Conservation (phyloP, 176 grass and related monocot genomes). For the Carex pumila region DNA sequence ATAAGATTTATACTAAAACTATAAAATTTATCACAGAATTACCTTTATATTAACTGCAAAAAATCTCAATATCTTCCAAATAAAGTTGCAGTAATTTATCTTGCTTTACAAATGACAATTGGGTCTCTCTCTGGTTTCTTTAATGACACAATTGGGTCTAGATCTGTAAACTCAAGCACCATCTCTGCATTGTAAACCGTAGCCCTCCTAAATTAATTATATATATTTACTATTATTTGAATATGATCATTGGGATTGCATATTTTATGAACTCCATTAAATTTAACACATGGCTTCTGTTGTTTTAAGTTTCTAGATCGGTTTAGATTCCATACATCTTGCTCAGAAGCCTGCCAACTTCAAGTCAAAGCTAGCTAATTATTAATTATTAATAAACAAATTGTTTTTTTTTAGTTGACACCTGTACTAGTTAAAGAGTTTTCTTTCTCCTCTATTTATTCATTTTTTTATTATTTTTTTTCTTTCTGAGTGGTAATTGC, state of each 20-base stretch:
- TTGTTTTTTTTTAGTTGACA: neutral
- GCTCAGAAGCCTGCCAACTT: neutral
- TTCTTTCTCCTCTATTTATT: too few species aligned
- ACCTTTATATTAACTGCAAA: too few species aligned
- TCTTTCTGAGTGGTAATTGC: too few species aligned
- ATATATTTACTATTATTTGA: neutral
- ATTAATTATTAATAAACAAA: neutral
- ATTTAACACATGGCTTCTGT: neutral
- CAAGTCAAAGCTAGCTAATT: neutral
- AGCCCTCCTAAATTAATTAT: neutral
- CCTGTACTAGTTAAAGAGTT: neutral
- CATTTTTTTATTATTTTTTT: too few species aligned
- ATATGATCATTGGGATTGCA: neutral
- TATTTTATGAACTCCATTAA: neutral
- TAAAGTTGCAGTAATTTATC: too few species aligned
- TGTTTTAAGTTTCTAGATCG: neutral
- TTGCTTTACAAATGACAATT: too few species aligned
- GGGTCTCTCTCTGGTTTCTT: too few species aligned
- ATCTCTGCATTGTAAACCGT: neutral
- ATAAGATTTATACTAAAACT: too few species aligned
- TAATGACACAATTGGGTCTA: too few species aligned
- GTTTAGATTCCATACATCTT: neutral
- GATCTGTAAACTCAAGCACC: neutral
- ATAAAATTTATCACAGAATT: too few species aligned
- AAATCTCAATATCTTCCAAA: too few species aligned